A percentile compares a stretch with the other conserved stretches of the same genome.
phyloP scores from a whole-genome alignment of 2,329 filamentous ascomycete genomes.

The Malbranchea zuffiana region DNA sequence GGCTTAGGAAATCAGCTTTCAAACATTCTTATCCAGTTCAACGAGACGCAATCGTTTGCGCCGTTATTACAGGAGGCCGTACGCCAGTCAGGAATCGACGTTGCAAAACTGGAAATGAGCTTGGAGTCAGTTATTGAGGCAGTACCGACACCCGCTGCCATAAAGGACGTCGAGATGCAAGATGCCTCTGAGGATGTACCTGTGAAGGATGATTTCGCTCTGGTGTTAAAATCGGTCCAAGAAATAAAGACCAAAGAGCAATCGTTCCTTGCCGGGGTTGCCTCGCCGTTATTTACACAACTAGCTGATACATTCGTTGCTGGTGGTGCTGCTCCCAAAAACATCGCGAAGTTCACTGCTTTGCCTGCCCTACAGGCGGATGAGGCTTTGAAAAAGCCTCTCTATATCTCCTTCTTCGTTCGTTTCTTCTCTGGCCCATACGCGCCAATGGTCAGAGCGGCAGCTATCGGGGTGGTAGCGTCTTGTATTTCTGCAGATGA shows the following conservation, averaged over 20 bases:
- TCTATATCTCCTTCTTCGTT: conserved; percentile 66
- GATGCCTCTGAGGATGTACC: conserved; percentile 24
- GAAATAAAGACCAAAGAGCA: conserved; percentile 21
- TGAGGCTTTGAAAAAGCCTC: conserved; percentile 47
- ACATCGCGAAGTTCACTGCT: conserved; percentile 26
- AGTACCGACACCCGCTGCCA: conserved; percentile 39
- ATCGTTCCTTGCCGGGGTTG: conserved; percentile 30
- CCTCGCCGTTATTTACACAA: conserved; percentile 28
- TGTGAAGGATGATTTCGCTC: conserved; percentile 23
- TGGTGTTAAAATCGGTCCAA: conserved; percentile 25
- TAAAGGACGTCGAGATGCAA: conserved; percentile 44
- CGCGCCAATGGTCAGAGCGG: conserved; percentile 55
- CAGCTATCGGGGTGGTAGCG: conserved; percentile 57
- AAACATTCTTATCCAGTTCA: conserved; percentile 55
- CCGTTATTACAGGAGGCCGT: conserved; percentile 58
- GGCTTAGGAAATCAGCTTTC: conserved; percentile 52
- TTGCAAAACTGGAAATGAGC: conserved; percentile 63
- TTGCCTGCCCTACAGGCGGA: conserved; percentile 29
- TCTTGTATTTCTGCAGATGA: conserved; percentile 42
- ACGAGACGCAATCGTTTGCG: conserved; percentile 49
- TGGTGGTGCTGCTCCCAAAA: conserved; percentile 23
- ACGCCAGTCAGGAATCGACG: conserved; percentile 56
- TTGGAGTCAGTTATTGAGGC: conserved; percentile 59
- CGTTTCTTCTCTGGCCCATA: conserved; percentile 63
- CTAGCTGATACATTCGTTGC: conserved; percentile 30